These are phyloP conservation scores for Phialophora verrucosa DNA, from an alignment of 2,329 filamentous ascomycete species.

Conservation along the genomic window DNA sequence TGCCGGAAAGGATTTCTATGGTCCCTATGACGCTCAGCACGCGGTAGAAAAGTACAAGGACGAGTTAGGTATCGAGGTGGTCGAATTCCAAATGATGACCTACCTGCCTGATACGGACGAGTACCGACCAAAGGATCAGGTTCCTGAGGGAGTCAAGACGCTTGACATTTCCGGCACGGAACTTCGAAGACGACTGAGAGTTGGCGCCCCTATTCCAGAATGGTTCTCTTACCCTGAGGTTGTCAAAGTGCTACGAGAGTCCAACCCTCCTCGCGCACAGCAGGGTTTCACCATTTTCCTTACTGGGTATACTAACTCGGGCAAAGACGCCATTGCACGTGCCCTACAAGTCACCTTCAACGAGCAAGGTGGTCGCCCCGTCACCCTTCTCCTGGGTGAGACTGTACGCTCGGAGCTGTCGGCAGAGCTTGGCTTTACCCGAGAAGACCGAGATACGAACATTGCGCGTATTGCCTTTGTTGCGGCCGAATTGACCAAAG, in stretches of 20 bases:
- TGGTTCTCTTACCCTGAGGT: conserved; percentile 99
- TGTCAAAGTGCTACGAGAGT: conserved; percentile 92
- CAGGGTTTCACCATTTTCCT: conserved; percentile 99
- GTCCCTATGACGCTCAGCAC: conserved; percentile 95
- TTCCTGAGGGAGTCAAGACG: conserved; percentile 80
- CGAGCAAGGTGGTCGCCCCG: conserved; percentile 94
- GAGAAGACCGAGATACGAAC: conserved; percentile 91
- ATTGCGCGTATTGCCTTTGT: conserved; percentile 96
- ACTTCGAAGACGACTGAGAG: conserved; percentile 87
- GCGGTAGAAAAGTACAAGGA: conserved; percentile 95
- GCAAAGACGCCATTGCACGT: conserved; percentile 95
- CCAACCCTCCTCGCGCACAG: conserved; percentile 84
- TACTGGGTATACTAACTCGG: conserved; percentile 93
- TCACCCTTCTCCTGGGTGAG: conserved; percentile 93
- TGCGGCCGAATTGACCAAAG: conserved; percentile 88
- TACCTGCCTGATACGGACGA: conserved; percentile 97
- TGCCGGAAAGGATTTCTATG: conserved; percentile 95
- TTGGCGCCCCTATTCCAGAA: conserved; percentile 92
- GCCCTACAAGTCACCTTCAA: conserved; percentile 96
- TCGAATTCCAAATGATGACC: conserved; percentile 99
- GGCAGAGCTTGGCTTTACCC: conserved; percentile 92
- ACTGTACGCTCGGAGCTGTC: conserved; percentile 93
- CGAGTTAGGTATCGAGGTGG: conserved; percentile 97
- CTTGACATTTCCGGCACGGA: conserved; percentile 88
- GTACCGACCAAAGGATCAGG: conserved; percentile 92